Base-by-base conservation (phyloP, 495 filamentous ascomycete genomes). In the Lindgomyces ingoldianus region DNA sequence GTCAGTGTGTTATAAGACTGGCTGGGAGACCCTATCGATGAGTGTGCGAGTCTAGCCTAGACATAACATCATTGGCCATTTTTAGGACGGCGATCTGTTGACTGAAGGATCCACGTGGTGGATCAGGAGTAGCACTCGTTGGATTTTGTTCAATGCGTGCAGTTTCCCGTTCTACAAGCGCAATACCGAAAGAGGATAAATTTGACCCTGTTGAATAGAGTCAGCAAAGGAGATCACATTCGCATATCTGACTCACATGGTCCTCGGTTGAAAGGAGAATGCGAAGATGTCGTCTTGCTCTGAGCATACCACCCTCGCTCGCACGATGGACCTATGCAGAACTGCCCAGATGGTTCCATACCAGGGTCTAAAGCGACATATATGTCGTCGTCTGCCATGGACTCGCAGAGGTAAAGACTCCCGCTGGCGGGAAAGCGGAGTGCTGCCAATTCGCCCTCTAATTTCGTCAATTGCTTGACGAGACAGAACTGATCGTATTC, bases 1-100 rank as follows among this genome's bases (percentile, higher is more conserved):
- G 67, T 78, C 76, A n/a, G n/a, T 74, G 48, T 78, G 72, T 70
- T 72, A 77, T 29, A 78, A 51, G 18, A 54, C 50, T 54, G 16
- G 26, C 18, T 33, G 8, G 14, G 50, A 54, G 1, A 54, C 50
- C 50, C 21, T 54, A 26, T 54, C 16, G 25, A 54, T 33, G 26
- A 54, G 26, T 18, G 26, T 54, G 12, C 29, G 22, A n/a, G 16
- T 54, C 26, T 30, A 54, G 22, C 50, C 25, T 29, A 14, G 29
- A 54, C 50, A 54, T 54, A 26, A 33, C 50, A 10, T 54, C 50
- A 11, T 19, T 54, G 9, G 50, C 50, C 50, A 54, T 54, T 26
- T 54, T 54, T 21, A 54, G 26, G 11, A 54, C 50, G 50, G 50
- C 50, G 29, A 54, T 18, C 6, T 33, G 50, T 33, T 54, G 24